Conservation (phyloP, 495 filamentous ascomycete species). For the Thermochaetoides thermophila region DNA sequence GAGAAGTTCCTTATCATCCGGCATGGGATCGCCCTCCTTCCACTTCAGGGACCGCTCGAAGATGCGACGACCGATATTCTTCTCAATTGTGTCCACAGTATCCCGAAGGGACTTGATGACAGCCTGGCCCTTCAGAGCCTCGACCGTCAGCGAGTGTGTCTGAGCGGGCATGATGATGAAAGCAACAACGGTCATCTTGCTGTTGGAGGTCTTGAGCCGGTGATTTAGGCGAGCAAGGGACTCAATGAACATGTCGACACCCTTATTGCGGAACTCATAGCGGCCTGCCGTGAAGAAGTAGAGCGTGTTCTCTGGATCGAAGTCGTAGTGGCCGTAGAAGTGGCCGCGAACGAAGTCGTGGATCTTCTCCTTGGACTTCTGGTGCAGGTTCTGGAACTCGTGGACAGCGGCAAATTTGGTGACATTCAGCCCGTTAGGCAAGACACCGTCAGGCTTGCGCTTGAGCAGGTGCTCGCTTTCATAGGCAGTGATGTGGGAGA, state of each 20-base stretch:
- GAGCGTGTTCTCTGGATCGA: slow-evolving; percentile 90
- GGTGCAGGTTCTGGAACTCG: slow-evolving; percentile 97
- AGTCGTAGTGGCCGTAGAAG: slow-evolving; percentile 97
- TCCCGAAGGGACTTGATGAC: slow-evolving; percentile 92
- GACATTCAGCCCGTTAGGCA: slow-evolving; percentile 94
- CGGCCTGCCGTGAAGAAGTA: slow-evolving; percentile 95
- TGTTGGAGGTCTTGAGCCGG: slow-evolving; percentile 66
- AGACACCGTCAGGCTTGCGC: slow-evolving; percentile 89
- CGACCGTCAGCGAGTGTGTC: slow-evolving; percentile 89
- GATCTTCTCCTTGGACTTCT: slow-evolving; percentile 92
- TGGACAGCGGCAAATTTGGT: slow-evolving; percentile 98
- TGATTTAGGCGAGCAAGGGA: slow-evolving; percentile 89
- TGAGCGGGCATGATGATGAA: slow-evolving; percentile 99
- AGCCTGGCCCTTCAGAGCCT: slow-evolving; percentile 90
- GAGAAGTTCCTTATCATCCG: slow-evolving; percentile 90
- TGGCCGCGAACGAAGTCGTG: slow-evolving; percentile 96
- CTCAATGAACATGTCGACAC: slow-evolving; percentile 98
- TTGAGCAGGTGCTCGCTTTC: slow-evolving; percentile 96
- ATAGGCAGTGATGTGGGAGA: slow-evolving; percentile 96
- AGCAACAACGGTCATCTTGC: slow-evolving; percentile 91
- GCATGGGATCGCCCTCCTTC: slow-evolving; percentile 85
- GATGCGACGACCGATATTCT: slow-evolving; percentile 78
- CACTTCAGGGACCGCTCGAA: slow-evolving; percentile 87
- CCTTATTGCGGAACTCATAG: slow-evolving; percentile 97
- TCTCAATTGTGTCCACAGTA: slow-evolving; percentile 78